Evolutionary conservation across 2,329 filamentous ascomycete species (phyloP), one percentile per base, ranked within the genome.

Genomic region (Colletotrichum somersetense): DNA sequence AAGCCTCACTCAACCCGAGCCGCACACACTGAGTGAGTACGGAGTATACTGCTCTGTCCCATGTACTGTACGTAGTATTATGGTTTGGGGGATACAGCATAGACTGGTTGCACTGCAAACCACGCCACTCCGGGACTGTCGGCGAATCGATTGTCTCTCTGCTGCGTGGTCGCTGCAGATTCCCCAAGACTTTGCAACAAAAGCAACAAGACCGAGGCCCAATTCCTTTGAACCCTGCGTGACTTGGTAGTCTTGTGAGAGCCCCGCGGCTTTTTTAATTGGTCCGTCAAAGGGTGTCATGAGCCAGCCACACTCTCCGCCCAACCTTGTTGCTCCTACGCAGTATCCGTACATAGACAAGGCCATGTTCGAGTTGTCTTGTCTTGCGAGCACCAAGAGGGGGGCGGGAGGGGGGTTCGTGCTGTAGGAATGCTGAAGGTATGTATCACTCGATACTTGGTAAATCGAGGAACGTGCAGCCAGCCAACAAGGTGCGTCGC

Each of bases 41-140:
- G 26, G 26, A 30, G 26, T 30, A 30, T 30, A 30, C 26, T 2
- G 3, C 26, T 30, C 2, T 30, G 26, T 30, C 26, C 26, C 26
- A 30, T 30, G 3, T 30, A 30, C 26, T 30, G 26, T 30, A 30
- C 26, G 26, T 30, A 30, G 7, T 10, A 55, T 48, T 11, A 16
- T 42, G 14, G 14, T 58, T 38, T 20, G 64, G 42, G 59, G 42
- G 53, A 38, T 66, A 61, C 55, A 59, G 6, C 16, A 48, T 5
- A 62, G 3, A 11, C 11, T 44, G n/a, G 20, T 42, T 42, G 14
- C 59, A 23, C 33, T 55, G 58, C 61, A 48, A 30, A 18, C 42
- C 50, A 64, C 65, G 53, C 65, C 65, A 68, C 65, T n/a, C 40
- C 18, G 40, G 26, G 69, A 26, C 44, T 55, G 56, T 64, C 59